Conservation (phyloP, 176 grass and related monocot genomes). For the Musa schizocarpa region DNA sequence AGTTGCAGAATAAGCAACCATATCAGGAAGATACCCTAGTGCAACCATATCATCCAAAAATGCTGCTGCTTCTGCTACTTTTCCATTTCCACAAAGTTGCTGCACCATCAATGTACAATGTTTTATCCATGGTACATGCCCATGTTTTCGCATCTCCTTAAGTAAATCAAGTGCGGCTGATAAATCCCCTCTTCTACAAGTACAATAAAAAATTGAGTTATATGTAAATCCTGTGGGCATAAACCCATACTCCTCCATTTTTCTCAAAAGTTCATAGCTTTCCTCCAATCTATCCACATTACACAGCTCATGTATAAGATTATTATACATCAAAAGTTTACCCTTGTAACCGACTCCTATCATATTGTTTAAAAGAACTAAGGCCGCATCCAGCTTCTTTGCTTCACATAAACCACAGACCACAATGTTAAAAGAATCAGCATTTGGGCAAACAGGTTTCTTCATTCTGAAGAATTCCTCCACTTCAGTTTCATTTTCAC, state of each 20-base stretch:
- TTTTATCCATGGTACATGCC: conserved; percentile 75
- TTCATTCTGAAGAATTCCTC: conserved; percentile 22
- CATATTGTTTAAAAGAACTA: conserved; percentile 61
- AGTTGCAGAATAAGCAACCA: conserved; percentile 69
- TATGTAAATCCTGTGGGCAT: conserved; percentile 70
- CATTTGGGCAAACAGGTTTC: conserved; percentile 46
- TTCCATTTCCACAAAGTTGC: conserved; percentile 58
- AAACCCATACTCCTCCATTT: conserved; percentile 48
- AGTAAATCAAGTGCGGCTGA: conserved; percentile 44
- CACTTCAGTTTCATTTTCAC: conserved; percentile 14
- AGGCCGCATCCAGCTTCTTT: conserved; percentile 63
- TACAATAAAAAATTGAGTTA: conserved; percentile 69
- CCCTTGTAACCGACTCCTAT: conserved; percentile 49
- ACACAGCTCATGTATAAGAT: conserved; percentile 73
- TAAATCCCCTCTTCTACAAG: conserved; percentile 46
- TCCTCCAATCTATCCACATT: conserved; percentile 63
- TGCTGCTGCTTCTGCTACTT: conserved; percentile 47
- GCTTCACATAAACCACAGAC: conserved; percentile 63
- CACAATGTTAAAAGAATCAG: conserved; percentile 71
- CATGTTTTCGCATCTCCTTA: conserved; percentile 45
- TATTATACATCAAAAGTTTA: conserved; percentile 77
- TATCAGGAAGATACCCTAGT: conserved; percentile 79
- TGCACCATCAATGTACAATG: conserved; percentile 79
- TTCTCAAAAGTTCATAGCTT: conserved; percentile 47
- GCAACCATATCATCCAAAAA: conserved; percentile 76